phyloP scores from a whole-genome alignment of 2,329 filamentous ascomycete species.

The Arthrobotrys conoides region DNA sequence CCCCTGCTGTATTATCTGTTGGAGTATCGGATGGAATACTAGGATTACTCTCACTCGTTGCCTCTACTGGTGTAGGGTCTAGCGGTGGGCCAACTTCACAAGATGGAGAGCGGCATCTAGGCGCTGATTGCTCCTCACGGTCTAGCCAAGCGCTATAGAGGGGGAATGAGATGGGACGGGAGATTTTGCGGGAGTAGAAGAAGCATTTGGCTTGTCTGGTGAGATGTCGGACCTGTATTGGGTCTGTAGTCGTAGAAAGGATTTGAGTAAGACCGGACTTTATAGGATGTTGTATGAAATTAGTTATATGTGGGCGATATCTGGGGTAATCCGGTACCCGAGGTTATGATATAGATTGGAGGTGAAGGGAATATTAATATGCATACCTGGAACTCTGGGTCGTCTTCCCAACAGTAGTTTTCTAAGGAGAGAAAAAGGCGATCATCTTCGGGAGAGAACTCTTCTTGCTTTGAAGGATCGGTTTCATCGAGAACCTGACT shows the following conservation, averaged over 20 bases:
- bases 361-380: neutral
- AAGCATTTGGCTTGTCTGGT: constrained; percentile 78
- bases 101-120: constrained; percentile 44
- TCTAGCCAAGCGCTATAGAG: constrained; percentile 77
- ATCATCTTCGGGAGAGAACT: constrained; percentile 56
- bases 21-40: constrained; percentile 34
- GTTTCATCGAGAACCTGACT: constrained; percentile 48
- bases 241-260: constrained; percentile 72
- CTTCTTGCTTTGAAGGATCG: constrained; percentile 25
- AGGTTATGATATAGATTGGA: constrained; percentile 1
- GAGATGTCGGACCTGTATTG: constrained; percentile 73
- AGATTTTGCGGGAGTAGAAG: constrained; percentile 73
- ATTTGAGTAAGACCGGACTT: constrained; percentile 76
- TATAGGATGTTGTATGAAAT: neutral
- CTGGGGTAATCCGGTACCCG: constrained; percentile 2
- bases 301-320: neutral
- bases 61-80: constrained; percentile 63
- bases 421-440: constrained; percentile 55
- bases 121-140: constrained; percentile 63
- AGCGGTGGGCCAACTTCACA: constrained; percentile 66
- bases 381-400: constrained; percentile 77
- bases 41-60: constrained; percentile 45
- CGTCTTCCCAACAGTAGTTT: constrained; percentile 73
- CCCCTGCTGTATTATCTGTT: neutral
- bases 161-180: constrained; percentile 70